Evolutionary conservation across 2,329 filamentous ascomycete species (phyloP).

Genomic region (Fusarium pseudoanthophilum): DNA sequence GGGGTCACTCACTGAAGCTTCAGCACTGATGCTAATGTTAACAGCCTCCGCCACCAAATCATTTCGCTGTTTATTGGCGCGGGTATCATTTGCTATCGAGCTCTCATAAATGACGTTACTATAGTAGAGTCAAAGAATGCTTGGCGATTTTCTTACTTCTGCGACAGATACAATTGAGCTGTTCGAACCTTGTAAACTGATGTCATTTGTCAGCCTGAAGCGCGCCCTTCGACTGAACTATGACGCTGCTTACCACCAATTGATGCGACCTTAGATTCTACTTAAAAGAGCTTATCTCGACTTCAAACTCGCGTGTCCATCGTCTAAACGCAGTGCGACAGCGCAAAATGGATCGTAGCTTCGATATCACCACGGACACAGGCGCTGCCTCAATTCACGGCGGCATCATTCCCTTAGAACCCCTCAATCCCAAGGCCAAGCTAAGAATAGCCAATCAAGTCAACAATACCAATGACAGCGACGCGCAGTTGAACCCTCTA

Average conservation of each 20-base stretch:
- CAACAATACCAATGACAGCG: neutral
- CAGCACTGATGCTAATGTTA: neutral
- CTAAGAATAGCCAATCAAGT: neutral
- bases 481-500: neutral
- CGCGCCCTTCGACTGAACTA: neutral
- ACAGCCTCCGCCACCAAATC: neutral
- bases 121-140: neutral
- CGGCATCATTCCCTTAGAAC: conserved; percentile 7
- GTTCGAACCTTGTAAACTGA: neutral
- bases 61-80: neutral
- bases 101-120: neutral
- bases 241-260: neutral
- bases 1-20: rapidly evolving
- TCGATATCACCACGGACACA: neutral
- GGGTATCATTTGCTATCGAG: neutral
- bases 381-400: neutral
- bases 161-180: neutral
- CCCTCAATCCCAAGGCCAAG: neutral
- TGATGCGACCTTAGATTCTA: neutral
- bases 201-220: conserved; percentile 7
- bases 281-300: neutral
- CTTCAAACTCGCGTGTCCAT: rapidly evolving
- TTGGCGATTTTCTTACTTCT: neutral
- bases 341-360: neutral
- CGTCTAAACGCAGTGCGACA: rapidly evolving